These are phyloP conservation scores for Phytophthora cactorum DNA, from an alignment of 352 stramenopile genomes.

Conservation along the genomic window DNA sequence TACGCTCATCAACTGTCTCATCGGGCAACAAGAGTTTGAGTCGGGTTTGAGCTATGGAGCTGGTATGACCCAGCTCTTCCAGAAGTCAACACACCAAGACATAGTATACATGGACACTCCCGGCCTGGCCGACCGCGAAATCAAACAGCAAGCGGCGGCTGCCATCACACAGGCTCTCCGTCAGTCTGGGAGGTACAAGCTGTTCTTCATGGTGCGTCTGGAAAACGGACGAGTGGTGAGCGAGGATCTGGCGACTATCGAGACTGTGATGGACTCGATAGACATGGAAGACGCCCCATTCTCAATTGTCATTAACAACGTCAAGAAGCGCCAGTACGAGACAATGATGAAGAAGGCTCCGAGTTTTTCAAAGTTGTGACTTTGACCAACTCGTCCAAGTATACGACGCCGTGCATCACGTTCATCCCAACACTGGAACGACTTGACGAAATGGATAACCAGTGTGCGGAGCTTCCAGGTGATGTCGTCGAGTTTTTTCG, in stretches of 20 bases:
- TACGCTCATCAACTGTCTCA: conserved; percentile 37
- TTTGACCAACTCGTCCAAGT: conserved; percentile 10
- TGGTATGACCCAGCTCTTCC: conserved; percentile 22
- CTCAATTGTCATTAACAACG: conserved; percentile 29
- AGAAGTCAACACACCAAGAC: conserved; percentile 14
- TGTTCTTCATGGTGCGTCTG: conserved; percentile 37
- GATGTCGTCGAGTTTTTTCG: neutral
- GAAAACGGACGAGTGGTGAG: conserved; percentile 23
- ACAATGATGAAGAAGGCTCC: conserved; percentile 14
- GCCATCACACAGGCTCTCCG: conserved; percentile 26
- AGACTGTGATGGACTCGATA: conserved; percentile 28
- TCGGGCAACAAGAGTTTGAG: conserved; percentile 10
- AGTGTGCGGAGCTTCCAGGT: neutral
- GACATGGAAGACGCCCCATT: conserved; percentile 14
- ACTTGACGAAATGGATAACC: conserved; percentile 5
- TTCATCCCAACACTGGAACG: conserved; percentile 20
- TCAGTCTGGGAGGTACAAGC: conserved; percentile 25
- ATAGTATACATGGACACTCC: conserved; percentile 39
- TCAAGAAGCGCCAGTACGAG: conserved; percentile 20
- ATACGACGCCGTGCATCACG: conserved; percentile 15
- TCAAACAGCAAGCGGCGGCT: neutral
- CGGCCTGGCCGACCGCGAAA: conserved; percentile 11
- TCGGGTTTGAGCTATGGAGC: conserved; percentile 15
- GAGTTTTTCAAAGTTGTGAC: conserved; percentile 16
- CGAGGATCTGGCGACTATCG: conserved; percentile 27